Conservation (phyloP, 2,329 filamentous ascomycete genomes). For the Curvularia lunata region DNA sequence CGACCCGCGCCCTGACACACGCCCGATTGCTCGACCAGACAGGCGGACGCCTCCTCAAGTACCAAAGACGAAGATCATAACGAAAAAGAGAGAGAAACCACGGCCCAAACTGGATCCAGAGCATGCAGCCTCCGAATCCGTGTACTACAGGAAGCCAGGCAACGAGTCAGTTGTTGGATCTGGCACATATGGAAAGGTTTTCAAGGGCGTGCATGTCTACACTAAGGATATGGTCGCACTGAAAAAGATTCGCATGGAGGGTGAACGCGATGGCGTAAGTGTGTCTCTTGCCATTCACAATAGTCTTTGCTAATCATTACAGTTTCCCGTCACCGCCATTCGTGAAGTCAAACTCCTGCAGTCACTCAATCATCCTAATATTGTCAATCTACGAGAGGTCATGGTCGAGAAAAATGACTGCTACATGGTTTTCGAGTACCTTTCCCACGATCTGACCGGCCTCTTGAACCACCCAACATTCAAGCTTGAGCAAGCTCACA, state of each 20-base stretch:
- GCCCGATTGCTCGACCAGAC: constrained; percentile 48
- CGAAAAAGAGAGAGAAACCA: constrained; percentile 72
- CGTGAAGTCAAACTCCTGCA: constrained; percentile 93
- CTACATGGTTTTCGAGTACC: constrained; percentile 99
- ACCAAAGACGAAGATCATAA: constrained; percentile 63
- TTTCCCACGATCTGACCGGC: constrained; percentile 94
- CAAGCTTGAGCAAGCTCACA: constrained; percentile 80
- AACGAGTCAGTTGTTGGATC: constrained; percentile 96
- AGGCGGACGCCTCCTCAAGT: constrained; percentile 48
- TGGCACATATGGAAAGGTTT: constrained; percentile 94
- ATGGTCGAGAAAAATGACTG: constrained; percentile 99
- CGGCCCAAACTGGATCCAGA: constrained; percentile 75
- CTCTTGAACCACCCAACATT: constrained; percentile 94
- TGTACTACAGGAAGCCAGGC: constrained; percentile 94
- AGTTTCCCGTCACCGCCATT: constrained; percentile 86
- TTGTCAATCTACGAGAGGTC: constrained; percentile 83
- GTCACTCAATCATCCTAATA: constrained; percentile 79
- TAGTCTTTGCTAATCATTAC: constrained; percentile 32
- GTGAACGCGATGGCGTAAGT: constrained; percentile 76
- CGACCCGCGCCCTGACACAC: constrained; percentile 32
- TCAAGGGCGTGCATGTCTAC: constrained; percentile 93
- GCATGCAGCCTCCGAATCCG: constrained; percentile 79
- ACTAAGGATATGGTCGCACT: constrained; percentile 82
- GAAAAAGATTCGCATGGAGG: constrained; percentile 93
- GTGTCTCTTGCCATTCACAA: background rate